Percentiles rank a stretch among this genome's conserved stretches.
Conservation (phyloP, 441 rosid species). For the Kokia cookei region DNA sequence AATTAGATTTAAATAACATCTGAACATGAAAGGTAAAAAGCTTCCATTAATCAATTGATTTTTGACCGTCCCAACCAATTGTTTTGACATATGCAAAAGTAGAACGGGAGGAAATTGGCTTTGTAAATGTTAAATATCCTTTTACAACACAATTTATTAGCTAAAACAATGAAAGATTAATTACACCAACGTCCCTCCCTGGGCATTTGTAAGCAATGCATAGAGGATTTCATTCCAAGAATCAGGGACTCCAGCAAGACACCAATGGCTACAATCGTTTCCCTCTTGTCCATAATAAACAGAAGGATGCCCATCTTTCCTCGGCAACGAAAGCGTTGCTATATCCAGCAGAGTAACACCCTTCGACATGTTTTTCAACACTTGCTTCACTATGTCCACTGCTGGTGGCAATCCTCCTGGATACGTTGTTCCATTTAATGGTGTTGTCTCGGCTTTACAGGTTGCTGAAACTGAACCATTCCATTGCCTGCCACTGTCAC, state of each 20-base stretch:
- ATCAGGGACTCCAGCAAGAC: constrained; percentile 62
- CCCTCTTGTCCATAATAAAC: constrained; percentile 22
- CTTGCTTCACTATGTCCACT: constrained; percentile 25
- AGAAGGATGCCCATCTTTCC: constrained; percentile 58
- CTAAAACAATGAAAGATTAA: neutral
- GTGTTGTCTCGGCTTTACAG: constrained; percentile 32
- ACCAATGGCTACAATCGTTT: constrained; percentile 62
- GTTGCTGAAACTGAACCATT: neutral
- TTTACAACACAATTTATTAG: neutral
- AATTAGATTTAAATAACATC: too few species aligned
- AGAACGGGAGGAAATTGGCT: neutral
- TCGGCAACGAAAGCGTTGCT: constrained; percentile 38
- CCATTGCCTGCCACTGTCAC: constrained; percentile 32
- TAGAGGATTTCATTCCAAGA: constrained; percentile 56
- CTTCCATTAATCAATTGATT: too few species aligned
- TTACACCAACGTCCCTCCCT: neutral
- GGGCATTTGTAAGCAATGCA: constrained; percentile 11
- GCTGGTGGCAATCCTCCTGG: constrained; percentile 36
- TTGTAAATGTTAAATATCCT: neutral
- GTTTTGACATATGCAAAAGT: too few species aligned
- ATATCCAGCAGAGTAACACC: constrained; percentile 33
- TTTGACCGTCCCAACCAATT: too few species aligned
- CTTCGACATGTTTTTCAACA: constrained; percentile 26
- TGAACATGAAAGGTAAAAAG: too few species aligned
- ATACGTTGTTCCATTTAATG: constrained; percentile 23